These are phyloP conservation scores for Suillus luteus DNA, from an alignment of 768 basidiomycete genomes.

Conservation along the genomic window DNA sequence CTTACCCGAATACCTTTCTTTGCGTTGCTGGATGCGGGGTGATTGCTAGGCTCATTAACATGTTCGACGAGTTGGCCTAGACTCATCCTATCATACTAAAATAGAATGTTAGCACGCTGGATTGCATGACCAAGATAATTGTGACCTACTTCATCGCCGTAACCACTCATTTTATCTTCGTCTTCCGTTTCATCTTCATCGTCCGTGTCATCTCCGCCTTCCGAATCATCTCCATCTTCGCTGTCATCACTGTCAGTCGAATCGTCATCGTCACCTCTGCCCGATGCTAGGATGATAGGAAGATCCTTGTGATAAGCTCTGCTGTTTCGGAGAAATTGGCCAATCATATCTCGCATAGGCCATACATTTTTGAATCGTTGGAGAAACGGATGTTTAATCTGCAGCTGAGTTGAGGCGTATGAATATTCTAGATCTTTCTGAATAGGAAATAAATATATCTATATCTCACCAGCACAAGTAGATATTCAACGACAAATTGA, in stretches of 20 bases:
- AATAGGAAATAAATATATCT: neutral
- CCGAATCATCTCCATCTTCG: neutral
- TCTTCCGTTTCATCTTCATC: neutral
- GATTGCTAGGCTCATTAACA: neutral
- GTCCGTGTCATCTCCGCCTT: neutral
- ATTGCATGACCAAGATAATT: neutral
- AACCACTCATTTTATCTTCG: neutral
- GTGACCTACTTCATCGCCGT: neutral
- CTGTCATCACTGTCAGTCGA: neutral
- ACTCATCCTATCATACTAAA: neutral
- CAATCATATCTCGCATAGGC: neutral
- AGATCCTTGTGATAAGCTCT: neutral
- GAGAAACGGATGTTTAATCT: neutral
- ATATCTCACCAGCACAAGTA: neutral
- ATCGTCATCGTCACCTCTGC: neutral
- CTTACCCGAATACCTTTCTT: neutral
- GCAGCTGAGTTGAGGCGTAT: neutral
- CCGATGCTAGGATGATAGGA: neutral
- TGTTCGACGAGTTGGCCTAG: too few relatives aligned
- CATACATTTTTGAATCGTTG: neutral
- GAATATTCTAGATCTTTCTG: neutral
- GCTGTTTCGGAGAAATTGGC: neutral
- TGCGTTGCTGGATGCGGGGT: neutral
- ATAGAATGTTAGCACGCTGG: neutral
- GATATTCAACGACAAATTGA: neutral